Percentiles rank a stretch among this genome's conserved stretches.
Evolutionary conservation across 306 rosid species (phyloP).

Genomic region (Vigna radiata): DNA sequence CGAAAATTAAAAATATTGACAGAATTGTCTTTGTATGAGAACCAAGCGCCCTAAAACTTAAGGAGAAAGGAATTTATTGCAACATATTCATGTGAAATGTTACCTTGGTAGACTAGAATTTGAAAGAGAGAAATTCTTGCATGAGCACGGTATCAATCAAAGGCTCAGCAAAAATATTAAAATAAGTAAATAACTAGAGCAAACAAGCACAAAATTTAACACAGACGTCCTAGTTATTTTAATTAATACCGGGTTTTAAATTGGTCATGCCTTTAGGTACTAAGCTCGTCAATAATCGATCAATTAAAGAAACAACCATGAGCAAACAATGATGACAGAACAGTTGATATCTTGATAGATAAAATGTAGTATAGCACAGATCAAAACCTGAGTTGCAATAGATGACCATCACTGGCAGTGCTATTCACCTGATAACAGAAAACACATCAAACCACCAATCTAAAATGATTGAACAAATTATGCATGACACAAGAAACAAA

Average conservation of each 20-base stretch:
- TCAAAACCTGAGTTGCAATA: conserved; percentile 89
- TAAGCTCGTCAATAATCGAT: neutral
- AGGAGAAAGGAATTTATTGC: neutral
- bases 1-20: conserved; percentile 17
- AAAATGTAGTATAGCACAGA: conserved; percentile 17
- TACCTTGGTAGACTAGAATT: neutral
- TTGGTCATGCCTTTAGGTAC: neutral
- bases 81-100: neutral
- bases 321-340: conserved; percentile 27
- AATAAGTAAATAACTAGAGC: neutral
- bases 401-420: conserved; percentile 80
- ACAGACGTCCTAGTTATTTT: neutral
- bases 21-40: conserved; percentile 14
- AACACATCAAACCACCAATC: conserved; percentile 34
- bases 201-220: neutral
- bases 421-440: conserved; percentile 65
- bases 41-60: conserved; percentile 26
- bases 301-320: conserved; percentile 20
- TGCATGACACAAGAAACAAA: conserved; percentile 18
- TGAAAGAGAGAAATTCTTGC: neutral
- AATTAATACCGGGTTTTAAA: neutral
- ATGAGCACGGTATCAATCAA: conserved; percentile 5
- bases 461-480: conserved; percentile 17
- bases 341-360: conserved; percentile 8
- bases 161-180: neutral